phyloP scores from a whole-genome alignment of 2,329 filamentous ascomycete genomes.

The Knufia fluminis region DNA sequence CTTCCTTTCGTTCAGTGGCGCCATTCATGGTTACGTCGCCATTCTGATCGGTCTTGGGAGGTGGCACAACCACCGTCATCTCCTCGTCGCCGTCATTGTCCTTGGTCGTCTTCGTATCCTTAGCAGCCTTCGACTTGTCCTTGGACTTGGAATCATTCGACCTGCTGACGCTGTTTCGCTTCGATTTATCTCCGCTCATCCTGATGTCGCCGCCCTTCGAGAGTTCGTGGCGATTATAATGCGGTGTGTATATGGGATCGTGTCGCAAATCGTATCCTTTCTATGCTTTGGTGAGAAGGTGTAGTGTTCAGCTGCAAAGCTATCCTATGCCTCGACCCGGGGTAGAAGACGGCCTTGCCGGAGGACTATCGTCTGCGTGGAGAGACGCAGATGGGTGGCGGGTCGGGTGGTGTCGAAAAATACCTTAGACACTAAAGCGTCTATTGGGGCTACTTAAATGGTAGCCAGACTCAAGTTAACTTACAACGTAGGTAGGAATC shows the following conservation, averaged over 20 bases:
- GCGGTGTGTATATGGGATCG: too few species aligned
- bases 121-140: conserved; percentile 47
- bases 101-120: conserved; percentile 50
- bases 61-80: conserved; percentile 73
- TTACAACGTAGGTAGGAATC: too few species aligned
- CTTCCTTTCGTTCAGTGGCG: conserved; percentile 32
- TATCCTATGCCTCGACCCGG: too few species aligned
- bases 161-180: conserved; percentile 55
- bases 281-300: too few species aligned
- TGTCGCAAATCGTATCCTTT: too few species aligned
- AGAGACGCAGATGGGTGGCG: background rate
- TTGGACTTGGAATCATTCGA: conserved; percentile 64
- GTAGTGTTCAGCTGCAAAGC: too few species aligned
- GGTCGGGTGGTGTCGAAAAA: too few species aligned
- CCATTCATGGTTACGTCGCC: conserved; percentile 65
- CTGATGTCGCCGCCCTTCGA: conserved; percentile 24
- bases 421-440: too few species aligned
- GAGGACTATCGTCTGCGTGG: background rate
- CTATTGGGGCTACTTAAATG: too few species aligned
- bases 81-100: conserved; percentile 64
- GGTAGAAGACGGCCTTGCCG: background rate
- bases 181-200: conserved; percentile 65
- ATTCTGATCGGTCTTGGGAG: conserved; percentile 57
- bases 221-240: too few species aligned
- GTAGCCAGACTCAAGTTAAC: too few species aligned